Conservation (phyloP, 331 rosid species). For the Acacia pycnantha region DNA sequence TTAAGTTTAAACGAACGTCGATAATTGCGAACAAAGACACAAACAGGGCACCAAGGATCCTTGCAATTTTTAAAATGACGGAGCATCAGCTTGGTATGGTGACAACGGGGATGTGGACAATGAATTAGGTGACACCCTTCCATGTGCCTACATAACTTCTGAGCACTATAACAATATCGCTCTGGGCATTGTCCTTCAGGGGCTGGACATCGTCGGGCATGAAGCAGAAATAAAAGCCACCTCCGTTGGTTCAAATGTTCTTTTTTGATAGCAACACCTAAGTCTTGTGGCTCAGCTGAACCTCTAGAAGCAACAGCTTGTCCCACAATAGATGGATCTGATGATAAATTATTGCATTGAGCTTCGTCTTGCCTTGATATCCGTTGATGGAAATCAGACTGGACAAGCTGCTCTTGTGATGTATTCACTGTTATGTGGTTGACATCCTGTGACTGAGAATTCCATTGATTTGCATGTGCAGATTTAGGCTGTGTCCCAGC, state of each 20-base stretch:
- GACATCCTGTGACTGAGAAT: slow-evolving; percentile 35
- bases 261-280: slow-evolving; percentile 23
- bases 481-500: slow-evolving; percentile 64
- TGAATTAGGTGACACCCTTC: slow-evolving; percentile 42
- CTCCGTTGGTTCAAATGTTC: slow-evolving; percentile 70
- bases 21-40: slow-evolving; percentile 64
- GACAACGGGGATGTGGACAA: slow-evolving; percentile 69
- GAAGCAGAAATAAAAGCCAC: slow-evolving; percentile 90
- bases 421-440: slow-evolving; percentile 26
- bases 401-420: slow-evolving; percentile 37
- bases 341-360: slow-evolving; percentile 75
- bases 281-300: slow-evolving; percentile 46
- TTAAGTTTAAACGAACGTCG: slow-evolving; percentile 39
- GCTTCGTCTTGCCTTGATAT: slow-evolving; percentile 60
- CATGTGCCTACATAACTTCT: slow-evolving; percentile 73
- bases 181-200: slow-evolving; percentile 84
- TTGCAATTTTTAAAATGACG: slow-evolving; percentile 65
- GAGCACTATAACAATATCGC: slow-evolving; percentile 55
- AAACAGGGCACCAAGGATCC: slow-evolving; percentile 76
- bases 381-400: slow-evolving; percentile 42
- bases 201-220: slow-evolving; percentile 76
- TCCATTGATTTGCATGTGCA: slow-evolving; percentile 34
- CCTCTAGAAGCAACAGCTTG: slow-evolving; percentile 56
- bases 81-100: slow-evolving; percentile 62
- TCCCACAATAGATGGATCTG: slow-evolving; percentile 64